These are phyloP conservation scores for Endocalyx cinctus DNA, from an alignment of 2,329 filamentous ascomycete genomes.

Conservation along the genomic window DNA sequence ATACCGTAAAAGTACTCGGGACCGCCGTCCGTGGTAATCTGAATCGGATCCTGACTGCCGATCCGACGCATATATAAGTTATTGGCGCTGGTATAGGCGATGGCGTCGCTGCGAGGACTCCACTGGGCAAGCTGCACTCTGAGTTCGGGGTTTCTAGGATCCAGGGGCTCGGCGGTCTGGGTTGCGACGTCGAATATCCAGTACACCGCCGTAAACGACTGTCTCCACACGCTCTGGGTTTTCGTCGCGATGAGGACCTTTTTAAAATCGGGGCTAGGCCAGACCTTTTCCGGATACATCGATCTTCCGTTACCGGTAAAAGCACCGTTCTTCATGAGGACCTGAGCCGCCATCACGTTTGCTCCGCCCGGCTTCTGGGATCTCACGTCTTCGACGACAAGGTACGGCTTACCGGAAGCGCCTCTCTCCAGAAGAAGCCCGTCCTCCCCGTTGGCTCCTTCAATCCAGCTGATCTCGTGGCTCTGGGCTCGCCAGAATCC, in stretches of 20 bases:
- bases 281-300: constrained; percentile 56
- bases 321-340: constrained; percentile 65
- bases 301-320: constrained; percentile 57
- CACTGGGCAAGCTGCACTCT: constrained; percentile 81
- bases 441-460: constrained; percentile 70
- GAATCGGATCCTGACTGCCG: constrained; percentile 52
- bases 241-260: constrained; percentile 81
- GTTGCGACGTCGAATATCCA: constrained; percentile 88
- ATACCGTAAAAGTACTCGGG: constrained; percentile 89
- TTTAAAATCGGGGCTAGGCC: constrained; percentile 78
- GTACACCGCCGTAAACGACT: constrained; percentile 82
- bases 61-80: constrained; percentile 78
- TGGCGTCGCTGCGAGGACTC: constrained; percentile 80
- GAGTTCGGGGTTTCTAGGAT: constrained; percentile 60
- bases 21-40: constrained; percentile 84
- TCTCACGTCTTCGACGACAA: constrained; percentile 84
- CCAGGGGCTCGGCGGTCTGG: constrained; percentile 71
- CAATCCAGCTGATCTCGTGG: constrained; percentile 72
- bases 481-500: constrained; percentile 61
- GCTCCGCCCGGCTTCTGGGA: constrained; percentile 36
- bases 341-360: constrained; percentile 49
- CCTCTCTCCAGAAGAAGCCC: constrained; percentile 76
- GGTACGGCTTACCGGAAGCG: constrained; percentile 61
- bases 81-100: constrained; percentile 88
- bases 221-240: constrained; percentile 73